Base-by-base conservation (phyloP, 1,139 yeast genomes). In the Kodamaea suecica region DNA sequence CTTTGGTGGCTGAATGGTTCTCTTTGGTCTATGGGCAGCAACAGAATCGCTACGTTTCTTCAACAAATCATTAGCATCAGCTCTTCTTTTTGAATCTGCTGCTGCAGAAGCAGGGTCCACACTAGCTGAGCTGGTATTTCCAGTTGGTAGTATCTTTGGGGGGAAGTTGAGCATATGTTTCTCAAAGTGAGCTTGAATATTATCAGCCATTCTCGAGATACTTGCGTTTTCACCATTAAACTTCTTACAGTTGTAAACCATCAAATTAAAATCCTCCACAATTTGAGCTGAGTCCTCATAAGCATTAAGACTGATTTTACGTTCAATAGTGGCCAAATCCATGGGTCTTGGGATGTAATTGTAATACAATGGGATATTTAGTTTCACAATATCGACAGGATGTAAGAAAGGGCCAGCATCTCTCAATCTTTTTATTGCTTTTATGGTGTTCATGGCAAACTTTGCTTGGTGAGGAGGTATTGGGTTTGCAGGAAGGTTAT, bases 1-100 rank as follows among this genome's bases (percentile, higher is more conserved):
- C 53, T 85, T 84, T 36, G 98, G 98, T 3, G 98, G 98, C 55
- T 90, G 97, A 33, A 92, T 87, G 50, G 88, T 95, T 48, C 99
- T 78, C 63, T 90, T 90, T 29, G 98, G 97, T 47, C 98, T 75
- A 28, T 63, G 68, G 7, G 70, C 69, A 19, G 76, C 75, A 17
- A 70, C 70, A 4, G 73, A 67, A 38, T 65, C 70, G 16, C 37
- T 33, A 34, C 55, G 53, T 39, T 59, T 59, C 2, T 44, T 38
- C 13, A 36, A 35, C 20, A 80, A 81, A 24, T 73, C 75, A 40
- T 65, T 70, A 31, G 68, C 75, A 3, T 70, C 71, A n/a, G 78
- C 87, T 39, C 95, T 73, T 52, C 95, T 53, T 37, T 60, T 53
- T 29, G 61, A 62, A 27, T 59, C 48, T 17, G 66, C 69, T 13